Evolutionary conservation across 2,329 filamentous ascomycete genomes (phyloP).

Genomic region (Hymenoscyphus infarciens): DNA sequence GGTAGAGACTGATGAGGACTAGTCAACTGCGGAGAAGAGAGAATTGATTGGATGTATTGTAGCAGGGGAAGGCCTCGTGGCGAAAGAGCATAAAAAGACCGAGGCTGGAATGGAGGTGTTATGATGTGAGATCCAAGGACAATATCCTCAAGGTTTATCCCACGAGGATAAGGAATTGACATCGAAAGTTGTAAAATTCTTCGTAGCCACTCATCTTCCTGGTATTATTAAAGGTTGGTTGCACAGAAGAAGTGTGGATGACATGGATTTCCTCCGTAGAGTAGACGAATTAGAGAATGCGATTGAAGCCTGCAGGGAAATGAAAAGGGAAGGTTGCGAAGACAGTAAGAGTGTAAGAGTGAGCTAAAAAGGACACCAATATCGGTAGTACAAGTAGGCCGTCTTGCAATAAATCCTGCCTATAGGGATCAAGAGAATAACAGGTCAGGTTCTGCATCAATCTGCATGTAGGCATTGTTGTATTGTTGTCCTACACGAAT

Average conservation of each 20-base stretch:
- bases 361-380: background rate
- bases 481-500: background rate
- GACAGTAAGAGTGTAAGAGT: background rate
- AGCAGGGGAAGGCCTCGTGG: conserved; percentile 3
- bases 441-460: background rate
- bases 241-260: background rate
- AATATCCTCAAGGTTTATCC: background rate
- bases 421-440: background rate
- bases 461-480: background rate
- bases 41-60: background rate
- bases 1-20: conserved; percentile 6
- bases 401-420: background rate
- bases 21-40: conserved; percentile 5
- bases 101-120: conserved; percentile 5
- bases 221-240: background rate
- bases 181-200: background rate
- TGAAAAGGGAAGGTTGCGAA: background rate
- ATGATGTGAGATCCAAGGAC: background rate
- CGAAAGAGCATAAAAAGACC: conserved; percentile 2
- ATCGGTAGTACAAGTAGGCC: background rate
- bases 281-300: background rate
- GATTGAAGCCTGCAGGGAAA: background rate
- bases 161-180: background rate
- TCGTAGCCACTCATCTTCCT: background rate
- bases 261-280: background rate